A percentile compares a stretch with the other conserved stretches of the same genome.
phyloP scores from a whole-genome alignment of 768 basidiomycete species.

The Pluteus cervinus region DNA sequence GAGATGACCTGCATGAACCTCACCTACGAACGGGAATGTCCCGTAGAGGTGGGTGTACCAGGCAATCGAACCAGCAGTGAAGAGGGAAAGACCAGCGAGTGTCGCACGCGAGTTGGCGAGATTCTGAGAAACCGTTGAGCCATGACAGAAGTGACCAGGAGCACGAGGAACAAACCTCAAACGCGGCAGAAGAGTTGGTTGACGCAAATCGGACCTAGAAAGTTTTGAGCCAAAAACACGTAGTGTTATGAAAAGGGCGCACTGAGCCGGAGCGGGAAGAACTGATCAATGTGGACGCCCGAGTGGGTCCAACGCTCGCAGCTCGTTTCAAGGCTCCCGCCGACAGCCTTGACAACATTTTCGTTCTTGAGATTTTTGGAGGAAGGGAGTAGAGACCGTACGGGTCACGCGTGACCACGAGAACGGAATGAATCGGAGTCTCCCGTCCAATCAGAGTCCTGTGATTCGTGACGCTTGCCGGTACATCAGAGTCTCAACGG shows the following conservation, averaged over 20 bases:
- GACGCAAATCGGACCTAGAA: conserved; percentile 69
- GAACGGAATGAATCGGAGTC: conserved; percentile 47
- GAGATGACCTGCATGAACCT: conserved; percentile 88
- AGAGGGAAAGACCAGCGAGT: conserved; percentile 66
- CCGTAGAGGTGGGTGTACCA: conserved; percentile 98
- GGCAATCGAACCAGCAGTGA: conserved; percentile 85
- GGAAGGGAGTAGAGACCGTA: conserved; percentile 30
- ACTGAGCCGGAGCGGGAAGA: conserved; percentile 47
- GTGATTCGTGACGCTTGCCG: too few species aligned
- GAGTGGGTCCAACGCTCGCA: conserved; percentile 38
- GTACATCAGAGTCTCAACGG: too few species aligned
- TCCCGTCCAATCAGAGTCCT: conserved; percentile 22
- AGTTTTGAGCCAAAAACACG: too few species aligned
- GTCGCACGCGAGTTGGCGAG: conserved; percentile 66
- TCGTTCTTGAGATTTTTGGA: conserved; percentile 39
- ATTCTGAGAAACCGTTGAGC: too few species aligned
- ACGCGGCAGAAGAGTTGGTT: conserved; percentile 47
- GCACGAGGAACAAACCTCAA: conserved; percentile 48
- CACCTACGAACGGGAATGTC: conserved; percentile 78
- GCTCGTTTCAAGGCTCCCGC: conserved; percentile 63
- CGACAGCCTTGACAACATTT: conserved; percentile 84
- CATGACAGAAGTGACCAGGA: too few species aligned
- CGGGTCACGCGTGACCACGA: conserved; percentile 39
- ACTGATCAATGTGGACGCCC: conserved; percentile 33
- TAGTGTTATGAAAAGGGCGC: conserved; percentile 23